Evolutionary conservation across 1,284 basidiomycete genomes (phyloP), one percentile per base, ranked within the genome.

Genomic region (Austroboletus niveus): DNA sequence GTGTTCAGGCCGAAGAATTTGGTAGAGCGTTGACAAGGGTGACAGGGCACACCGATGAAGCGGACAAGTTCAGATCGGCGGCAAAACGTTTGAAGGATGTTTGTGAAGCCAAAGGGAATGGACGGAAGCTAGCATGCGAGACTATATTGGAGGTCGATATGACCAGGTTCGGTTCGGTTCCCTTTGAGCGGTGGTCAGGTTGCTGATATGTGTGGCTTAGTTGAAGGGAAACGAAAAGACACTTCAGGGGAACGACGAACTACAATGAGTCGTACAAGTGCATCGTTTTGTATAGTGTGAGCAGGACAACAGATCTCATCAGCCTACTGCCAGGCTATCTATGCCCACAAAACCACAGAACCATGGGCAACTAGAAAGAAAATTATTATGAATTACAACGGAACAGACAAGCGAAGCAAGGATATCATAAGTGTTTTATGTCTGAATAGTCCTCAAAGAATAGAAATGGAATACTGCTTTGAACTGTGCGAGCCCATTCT

Each of bases 1-100:
- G 46, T 5, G 54, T 49, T 20, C 17, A 20, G 3, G 60, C 49
- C 31, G 44, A 51, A 4, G 60, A 60, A 40, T 43, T 59, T 2
- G 44, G 54, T 3, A 24, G 12, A 14, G 60, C 54, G 1, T 40
- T 52, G 32, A 40, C 58, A 34, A 45, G 47, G 27, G 49, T 47
- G 3, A 52, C 49, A 10, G 60, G 49, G 8, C 5, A 42, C 8
- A 38, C 30, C 3, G 42, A 51, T 12, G 60, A 60, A 46, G 49
- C 44, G 2, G 17, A 0, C 15, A 45, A 42, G 17, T 48, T 57
- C 5, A 49, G 43, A 42, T 22, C 8, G 8, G 27, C 41, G 8
- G 57, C 60, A 39, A 50, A 48, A 31, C 49, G 10, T 29, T 15
- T 55, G 46, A 47, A 38, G 24, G 55, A 50, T 1, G 1, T 52